These are phyloP conservation scores for Syzygium malaccense DNA, from an alignment of 441 rosid genomes.

Conservation along the genomic window DNA sequence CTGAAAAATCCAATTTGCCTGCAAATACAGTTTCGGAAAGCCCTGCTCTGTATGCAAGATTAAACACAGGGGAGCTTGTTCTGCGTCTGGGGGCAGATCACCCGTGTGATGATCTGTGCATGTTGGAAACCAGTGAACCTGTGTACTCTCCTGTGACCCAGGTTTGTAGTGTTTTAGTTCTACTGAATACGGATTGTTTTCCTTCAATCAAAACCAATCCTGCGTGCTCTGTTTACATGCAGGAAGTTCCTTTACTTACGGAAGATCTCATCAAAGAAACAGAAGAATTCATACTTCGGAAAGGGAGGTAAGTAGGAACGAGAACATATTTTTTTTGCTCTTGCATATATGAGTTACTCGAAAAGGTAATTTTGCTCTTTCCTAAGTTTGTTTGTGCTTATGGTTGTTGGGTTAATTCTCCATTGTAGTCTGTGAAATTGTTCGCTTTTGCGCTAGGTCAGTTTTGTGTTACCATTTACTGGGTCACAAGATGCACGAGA, in stretches of 20 bases:
- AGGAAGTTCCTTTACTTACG: constrained; percentile 95
- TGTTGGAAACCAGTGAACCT: constrained; percentile 94
- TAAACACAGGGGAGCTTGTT: constrained; percentile 60
- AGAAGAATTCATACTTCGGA: constrained; percentile 91
- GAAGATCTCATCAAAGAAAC: constrained; percentile 96
- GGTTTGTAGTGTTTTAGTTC: constrained; percentile 36
- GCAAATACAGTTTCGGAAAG: constrained; percentile 14
- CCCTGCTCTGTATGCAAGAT: constrained; percentile 49
- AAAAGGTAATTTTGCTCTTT: not conserved
- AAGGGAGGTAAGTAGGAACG: constrained; percentile 63
- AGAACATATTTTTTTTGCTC: not conserved
- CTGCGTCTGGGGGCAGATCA: constrained; percentile 65
- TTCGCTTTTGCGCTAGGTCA: not conserved
- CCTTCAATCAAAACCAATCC: constrained; percentile 12
- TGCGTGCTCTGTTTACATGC: constrained; percentile 7
- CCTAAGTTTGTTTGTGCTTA: not conserved
- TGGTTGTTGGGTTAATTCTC: not conserved
- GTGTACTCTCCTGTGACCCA: constrained; percentile 78
- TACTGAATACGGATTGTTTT: constrained; percentile 3
- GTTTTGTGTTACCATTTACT: not conserved
- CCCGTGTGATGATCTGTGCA: constrained; percentile 48
- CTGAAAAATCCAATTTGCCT: constrained; percentile 31
- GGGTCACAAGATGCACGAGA: not conserved
- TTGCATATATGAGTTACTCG: not conserved
- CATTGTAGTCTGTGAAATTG: not conserved